A percentile compares a stretch with the other conserved stretches of the same genome.
Conservation (phyloP, 2,329 filamentous ascomycete species). For the Fusarium nisikadoi region DNA sequence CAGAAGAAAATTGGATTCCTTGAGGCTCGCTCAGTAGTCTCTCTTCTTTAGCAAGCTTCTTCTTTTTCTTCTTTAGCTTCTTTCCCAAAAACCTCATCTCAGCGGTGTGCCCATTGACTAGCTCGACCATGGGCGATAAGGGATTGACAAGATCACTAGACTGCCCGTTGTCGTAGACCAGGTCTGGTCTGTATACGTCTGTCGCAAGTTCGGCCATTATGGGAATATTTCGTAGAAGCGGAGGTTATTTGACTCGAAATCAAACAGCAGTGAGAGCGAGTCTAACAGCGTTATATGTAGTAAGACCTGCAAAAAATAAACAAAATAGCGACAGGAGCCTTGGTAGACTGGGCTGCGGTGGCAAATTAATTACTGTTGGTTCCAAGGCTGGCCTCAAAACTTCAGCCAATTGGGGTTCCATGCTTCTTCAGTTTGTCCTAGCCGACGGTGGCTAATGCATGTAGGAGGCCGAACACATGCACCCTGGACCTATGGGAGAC, state of each 20-base stretch:
- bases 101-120: rapidly evolving
- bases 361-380: neutral
- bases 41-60: rapidly evolving
- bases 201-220: neutral
- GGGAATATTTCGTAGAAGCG: rapidly evolving
- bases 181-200: rapidly evolving
- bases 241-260: neutral
- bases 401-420: rapidly evolving
- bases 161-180: rapidly evolving
- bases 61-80: neutral
- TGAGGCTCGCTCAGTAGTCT: rapidly evolving
- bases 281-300: neutral
- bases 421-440: neutral
- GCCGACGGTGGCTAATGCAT: neutral
- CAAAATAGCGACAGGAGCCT: rapidly evolving
- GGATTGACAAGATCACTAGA: rapidly evolving
- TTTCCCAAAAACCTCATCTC: rapidly evolving
- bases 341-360: rapidly evolving
- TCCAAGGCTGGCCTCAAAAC: neutral
- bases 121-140: rapidly evolving
- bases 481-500: neutral
- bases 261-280: too few relatives aligned
- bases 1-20: rapidly evolving
- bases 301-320: rapidly evolving
- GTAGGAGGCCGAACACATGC: neutral